Conservation (phyloP, 805 yeast species). For the Saccharomyces paradoxus region DNA sequence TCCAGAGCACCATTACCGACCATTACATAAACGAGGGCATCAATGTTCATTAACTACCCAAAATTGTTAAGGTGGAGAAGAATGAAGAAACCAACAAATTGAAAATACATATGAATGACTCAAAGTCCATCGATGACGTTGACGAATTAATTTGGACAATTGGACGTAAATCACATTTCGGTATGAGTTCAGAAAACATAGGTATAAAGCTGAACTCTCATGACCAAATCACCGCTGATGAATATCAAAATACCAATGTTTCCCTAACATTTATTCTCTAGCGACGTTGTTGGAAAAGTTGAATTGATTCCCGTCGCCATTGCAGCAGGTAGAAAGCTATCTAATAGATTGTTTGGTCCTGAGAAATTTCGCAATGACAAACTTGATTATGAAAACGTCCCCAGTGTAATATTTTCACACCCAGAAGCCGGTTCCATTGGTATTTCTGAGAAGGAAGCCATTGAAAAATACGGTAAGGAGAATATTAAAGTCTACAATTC, state of each 20-base stretch:
- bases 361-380: constrained; percentile 60
- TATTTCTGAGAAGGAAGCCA: constrained; percentile 69
- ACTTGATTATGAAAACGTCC: constrained; percentile 79
- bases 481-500: constrained; percentile 76
- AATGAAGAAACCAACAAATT: constrained; percentile 41
- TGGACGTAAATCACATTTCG: constrained; percentile 75
- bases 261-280: constrained; percentile 66
- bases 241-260: constrained; percentile 74
- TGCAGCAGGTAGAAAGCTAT: constrained; percentile 91
- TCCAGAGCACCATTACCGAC: constrained; percentile 72
- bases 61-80: constrained; percentile 42
- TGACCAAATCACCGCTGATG: constrained; percentile 71
- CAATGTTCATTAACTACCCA: constrained; percentile 61
- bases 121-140: constrained; percentile 50
- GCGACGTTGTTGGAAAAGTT: constrained; percentile 88
- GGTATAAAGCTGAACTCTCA: constrained; percentile 56
- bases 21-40: constrained; percentile 76
- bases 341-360: constrained; percentile 88
- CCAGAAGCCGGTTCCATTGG: constrained; percentile 98
- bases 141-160: constrained; percentile 89
- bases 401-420: constrained; percentile 95
- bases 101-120: constrained; percentile 38
- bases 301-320: constrained; percentile 98
- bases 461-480: constrained; percentile 67
- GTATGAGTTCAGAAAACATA: constrained; percentile 67